Evolutionary conservation across 768 basidiomycete genomes (phyloP), one percentile per base, ranked within the genome.

Genomic region (Dioszegia crocea): DNA sequence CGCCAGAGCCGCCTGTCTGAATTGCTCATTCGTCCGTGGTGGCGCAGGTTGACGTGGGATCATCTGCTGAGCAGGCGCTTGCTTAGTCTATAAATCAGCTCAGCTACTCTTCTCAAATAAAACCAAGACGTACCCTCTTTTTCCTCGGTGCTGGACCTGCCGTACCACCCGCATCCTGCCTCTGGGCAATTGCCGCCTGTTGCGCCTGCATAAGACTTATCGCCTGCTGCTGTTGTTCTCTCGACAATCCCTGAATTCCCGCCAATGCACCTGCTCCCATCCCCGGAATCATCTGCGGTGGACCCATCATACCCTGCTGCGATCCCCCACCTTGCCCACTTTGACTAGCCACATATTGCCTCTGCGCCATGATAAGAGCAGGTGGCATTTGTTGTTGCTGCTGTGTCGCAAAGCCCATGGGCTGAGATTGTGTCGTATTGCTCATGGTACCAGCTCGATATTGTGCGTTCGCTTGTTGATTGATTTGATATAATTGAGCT

Each of bases 1-100:
- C 2, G 60, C 26, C 8, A 68, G 24, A 16, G 66, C 66, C 12
- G 59, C 47, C 45, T 65, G 62, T 26, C 64, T 17, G 36, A 64
- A 68, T 26, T 62, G 49, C 19, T 68, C 66, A 19, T 41, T 41
- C 1, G 58, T 41, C 14, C 57, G 49, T 5, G 66, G 63, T 21
- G 59, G 23, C 3, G 57, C 33, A 24, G 58, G 40, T 55, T 49
- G 51, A 21, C 43, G 47, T 41, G 45, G 59, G 6, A 63, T n/a
- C 49, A 55, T 58, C n/a, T 57, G 51, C 19, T 50, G 55, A 19
- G 58, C 38, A 39, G 56, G 58, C 2, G 23, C 11, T 26, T 23
- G 14, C 12, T 44, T 51, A 1, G 56, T 16, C 52, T 60, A 36
- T 12, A 5, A 3, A 27, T 53, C 51, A 53, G 51, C 51, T 38